phyloP scores from a whole-genome alignment of 352 stramenopile genomes.

The Phytophthora hibernalis region DNA sequence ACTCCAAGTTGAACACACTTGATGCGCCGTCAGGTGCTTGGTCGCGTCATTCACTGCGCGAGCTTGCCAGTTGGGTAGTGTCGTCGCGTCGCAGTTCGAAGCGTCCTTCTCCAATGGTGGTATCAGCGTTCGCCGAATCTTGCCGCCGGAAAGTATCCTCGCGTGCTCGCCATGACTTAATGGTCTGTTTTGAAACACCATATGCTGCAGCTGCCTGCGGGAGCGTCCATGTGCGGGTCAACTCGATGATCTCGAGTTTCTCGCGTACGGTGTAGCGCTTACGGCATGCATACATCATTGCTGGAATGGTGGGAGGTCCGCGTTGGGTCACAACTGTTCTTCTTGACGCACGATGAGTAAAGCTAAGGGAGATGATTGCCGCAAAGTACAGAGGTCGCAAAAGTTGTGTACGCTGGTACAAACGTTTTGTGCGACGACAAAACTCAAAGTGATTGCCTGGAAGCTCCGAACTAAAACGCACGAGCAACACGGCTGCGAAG shows the following conservation, averaged over 20 bases:
- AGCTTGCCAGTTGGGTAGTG: too few species aligned
- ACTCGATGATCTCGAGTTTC: not conserved
- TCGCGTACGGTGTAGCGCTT: constrained; percentile 1
- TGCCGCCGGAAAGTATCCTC: too few species aligned
- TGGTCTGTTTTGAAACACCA: too few species aligned
- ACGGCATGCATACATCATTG: not conserved
- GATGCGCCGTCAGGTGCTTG: too few species aligned
- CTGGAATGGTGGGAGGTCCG: not conserved
- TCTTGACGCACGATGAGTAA: not conserved
- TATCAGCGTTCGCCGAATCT: too few species aligned
- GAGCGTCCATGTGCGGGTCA: not conserved
- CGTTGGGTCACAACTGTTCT: not conserved
- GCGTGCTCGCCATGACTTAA: too few species aligned
- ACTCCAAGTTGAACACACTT: too few species aligned
- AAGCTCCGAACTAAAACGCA: not conserved
- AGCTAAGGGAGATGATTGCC: not conserved
- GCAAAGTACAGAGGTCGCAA: not conserved
- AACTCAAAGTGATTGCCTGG: not conserved
- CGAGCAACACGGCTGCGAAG: not conserved
- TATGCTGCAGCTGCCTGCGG: too few species aligned
- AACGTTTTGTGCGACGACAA: not conserved
- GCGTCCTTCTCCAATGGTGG: too few species aligned
- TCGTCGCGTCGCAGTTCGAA: too few species aligned
- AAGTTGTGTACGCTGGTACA: not conserved
- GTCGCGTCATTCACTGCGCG: too few species aligned